phyloP scores from a whole-genome alignment of 805 yeast genomes.

The Pichia exigua region DNA sequence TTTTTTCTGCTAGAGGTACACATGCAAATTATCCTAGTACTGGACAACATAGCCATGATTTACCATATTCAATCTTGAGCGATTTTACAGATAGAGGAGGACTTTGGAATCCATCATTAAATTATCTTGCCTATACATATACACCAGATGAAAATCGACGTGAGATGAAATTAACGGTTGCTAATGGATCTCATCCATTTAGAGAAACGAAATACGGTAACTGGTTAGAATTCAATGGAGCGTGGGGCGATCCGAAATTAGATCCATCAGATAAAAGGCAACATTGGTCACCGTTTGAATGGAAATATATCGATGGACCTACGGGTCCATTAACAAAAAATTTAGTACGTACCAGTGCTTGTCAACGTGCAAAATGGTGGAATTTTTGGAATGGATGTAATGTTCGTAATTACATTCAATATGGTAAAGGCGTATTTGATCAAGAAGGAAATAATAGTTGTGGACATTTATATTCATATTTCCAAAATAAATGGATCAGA shows the following conservation, averaged over 20 bases:
- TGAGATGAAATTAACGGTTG: slow-evolving; percentile 32
- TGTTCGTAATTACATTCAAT: slow-evolving; percentile 60
- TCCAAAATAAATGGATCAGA: slow-evolving; percentile 22
- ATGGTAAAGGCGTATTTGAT: slow-evolving; percentile 79
- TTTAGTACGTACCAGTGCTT: slow-evolving; percentile 57
- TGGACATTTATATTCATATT: slow-evolving; percentile 34
- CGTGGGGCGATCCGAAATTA: slow-evolving; percentile 85
- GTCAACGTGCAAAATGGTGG: slow-evolving; percentile 91
- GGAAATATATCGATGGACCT: slow-evolving; percentile 90
- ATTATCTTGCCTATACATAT: slow-evolving; percentile 73
- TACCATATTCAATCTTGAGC: slow-evolving; percentile 82
- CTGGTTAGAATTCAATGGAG: slow-evolving; percentile 78
- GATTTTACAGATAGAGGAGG: slow-evolving; percentile 96
- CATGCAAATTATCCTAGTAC: slow-evolving; percentile 96
- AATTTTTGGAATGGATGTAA: slow-evolving; percentile 80
- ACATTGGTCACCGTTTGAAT: slow-evolving; percentile 79
- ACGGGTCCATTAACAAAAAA: slow-evolving; percentile 81
- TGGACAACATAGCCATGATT: slow-evolving; percentile 93
- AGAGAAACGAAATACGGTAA: slow-evolving; percentile 50
- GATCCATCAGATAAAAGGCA: slow-evolving; percentile 69
- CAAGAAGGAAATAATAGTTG: slow-evolving; percentile 76
- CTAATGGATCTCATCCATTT: slow-evolving; percentile 39
- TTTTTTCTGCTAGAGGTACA: slow-evolving; percentile 90
- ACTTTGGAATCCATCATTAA: slow-evolving; percentile 86
- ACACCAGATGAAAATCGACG: slow-evolving; percentile 49